Evolutionary conservation across 768 basidiomycete species (phyloP), one percentile per base, ranked within the genome.

Genomic region (Mrakia frigida): DNA sequence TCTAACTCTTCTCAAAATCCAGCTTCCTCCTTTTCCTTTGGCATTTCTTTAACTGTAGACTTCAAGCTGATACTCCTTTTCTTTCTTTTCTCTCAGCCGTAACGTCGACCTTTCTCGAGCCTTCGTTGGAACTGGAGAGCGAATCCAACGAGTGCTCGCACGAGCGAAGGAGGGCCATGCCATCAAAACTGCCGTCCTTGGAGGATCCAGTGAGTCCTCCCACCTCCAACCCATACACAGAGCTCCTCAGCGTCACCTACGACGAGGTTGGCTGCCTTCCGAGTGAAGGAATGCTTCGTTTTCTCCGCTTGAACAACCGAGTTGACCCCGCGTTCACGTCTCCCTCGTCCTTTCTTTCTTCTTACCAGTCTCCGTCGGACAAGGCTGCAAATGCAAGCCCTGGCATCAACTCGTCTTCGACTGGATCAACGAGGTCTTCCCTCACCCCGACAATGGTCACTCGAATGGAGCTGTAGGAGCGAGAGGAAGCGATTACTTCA

Each of bases 401-500:
- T 63, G 61, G 61, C 61, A 63, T 23, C 31, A 35, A 3, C 61
- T 33, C 6, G 61, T 63, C 21, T 28, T 18, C 41, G 37, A 70
- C 18, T 70, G 69, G 69, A n/a, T 70, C n/a, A 70, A 70, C 69
- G 69, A 43, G 21, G 39, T 23, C 14, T 70, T 70, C 25, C 37
- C 41, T 46, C 37, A 70, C 16, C 35, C 35, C 11, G 69, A 70
- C 6, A 28, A 41, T 21, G 37, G 11, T 25, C 41, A 43, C 28
- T 43, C 50, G 25, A 37, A 70, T 18, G 69, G 69, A 33, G 23
- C 69, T 6, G 69, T 70, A 2, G 69, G 69, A 25, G 69, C 69
- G 31, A 41, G 69, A n/a, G 69, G 69, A 31, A 70, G 69, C 50
- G 50, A 70, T 37, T 70, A 70, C 69, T 70, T 70, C 39, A 70